Evolutionary conservation across 371 early-diverging fungal genomes (phyloP), one percentile per base, ranked within the genome.

Genomic region (Rhizopus delemar): DNA sequence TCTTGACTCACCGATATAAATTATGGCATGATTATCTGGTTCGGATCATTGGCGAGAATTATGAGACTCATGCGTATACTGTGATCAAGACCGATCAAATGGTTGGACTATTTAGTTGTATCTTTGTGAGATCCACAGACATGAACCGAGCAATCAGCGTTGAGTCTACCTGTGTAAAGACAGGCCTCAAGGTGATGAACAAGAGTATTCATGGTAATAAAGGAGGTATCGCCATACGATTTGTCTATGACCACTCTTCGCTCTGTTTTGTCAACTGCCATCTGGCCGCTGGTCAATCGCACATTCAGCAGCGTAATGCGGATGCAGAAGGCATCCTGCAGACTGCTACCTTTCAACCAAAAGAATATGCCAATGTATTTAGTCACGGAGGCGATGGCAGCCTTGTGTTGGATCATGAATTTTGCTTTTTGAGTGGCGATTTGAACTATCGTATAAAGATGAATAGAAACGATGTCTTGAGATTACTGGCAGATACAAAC

Each of bases 191-290:
- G 29, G 92, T 91, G 16, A 83, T 80, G 56, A 69, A 65, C 46
- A 69, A 65, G 50, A 65, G 65, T 50, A 61, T 69, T 15, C 90
- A 92, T 69, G 93, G 92, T 5, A 93, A 93, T 70, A 93, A 95
- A 85, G 95, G 95, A n/a, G 91, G 87, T 22, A 85, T 94, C 50
- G 87, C 86, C n/a, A 82, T 86, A 28, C 82, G 93, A 3, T 71
- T 94, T 46, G 70, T 90, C 5, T 69, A 87, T 53, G 87, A 91
- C 61, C 88, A 94, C 59, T 77, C 90, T 0, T 88, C 91, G 8
- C 68, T 94, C 12, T 92, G 92, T 60, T 93, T 94, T 66, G 86
- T 93, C 53, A 92, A 91, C 63, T 86, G 88, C 56, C 95, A 94
- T 70, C 75, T 94, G 60, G 92, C 93, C 1, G 95, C 95, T 3